Percentiles rank a stretch among this genome's conserved stretches.
Evolutionary conservation across 345 rosid species (phyloP).

Genomic region (Camelina sativa): DNA sequence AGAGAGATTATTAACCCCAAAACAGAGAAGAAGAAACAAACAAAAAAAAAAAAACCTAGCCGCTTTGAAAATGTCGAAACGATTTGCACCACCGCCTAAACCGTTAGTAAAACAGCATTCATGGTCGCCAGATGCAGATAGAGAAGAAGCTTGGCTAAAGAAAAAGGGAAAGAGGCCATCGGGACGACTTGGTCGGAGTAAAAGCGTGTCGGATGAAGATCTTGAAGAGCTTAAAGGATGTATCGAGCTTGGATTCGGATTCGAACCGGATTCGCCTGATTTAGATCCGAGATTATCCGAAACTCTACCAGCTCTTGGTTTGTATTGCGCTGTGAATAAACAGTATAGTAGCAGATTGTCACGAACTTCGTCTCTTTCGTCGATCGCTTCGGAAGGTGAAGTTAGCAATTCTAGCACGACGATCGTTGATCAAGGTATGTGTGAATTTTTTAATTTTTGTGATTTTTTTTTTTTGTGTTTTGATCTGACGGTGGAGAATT

Average conservation of each 20-base stretch:
- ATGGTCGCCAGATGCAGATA: conserved; percentile 76
- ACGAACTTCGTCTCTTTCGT: conserved; percentile 63
- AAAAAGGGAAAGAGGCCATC: conserved; percentile 45
- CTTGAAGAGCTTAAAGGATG: conserved; percentile 81
- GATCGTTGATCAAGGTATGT: conserved; percentile 66
- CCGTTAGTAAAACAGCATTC: conserved; percentile 65
- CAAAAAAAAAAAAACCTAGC: conserved; percentile 23
- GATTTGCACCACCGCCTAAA: conserved; percentile 42
- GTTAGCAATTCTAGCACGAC: conserved; percentile 43
- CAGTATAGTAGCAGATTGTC: conserved; percentile 61
- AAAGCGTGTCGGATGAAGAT: conserved; percentile 80
- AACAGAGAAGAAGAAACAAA: too few relatives aligned
- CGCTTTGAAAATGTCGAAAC: conserved; percentile 37
- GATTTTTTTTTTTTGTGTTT: not conserved
- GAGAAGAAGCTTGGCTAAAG: conserved; percentile 81
- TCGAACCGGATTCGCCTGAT: conserved; percentile 63
- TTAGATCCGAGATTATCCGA: conserved; percentile 69
- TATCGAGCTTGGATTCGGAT: conserved; percentile 88
- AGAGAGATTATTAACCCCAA: not conserved
- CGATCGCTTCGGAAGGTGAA: conserved; percentile 56
- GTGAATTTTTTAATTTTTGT: not conserved
- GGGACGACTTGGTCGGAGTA: conserved; percentile 39
- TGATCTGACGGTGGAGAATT: conserved; percentile 18
- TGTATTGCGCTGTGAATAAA: conserved; percentile 74
- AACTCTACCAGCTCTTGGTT: conserved; percentile 74